Evolutionary conservation across 345 rosid genomes (phyloP), one percentile per base, ranked within the genome.

Genomic region (Corchorus capsularis): DNA sequence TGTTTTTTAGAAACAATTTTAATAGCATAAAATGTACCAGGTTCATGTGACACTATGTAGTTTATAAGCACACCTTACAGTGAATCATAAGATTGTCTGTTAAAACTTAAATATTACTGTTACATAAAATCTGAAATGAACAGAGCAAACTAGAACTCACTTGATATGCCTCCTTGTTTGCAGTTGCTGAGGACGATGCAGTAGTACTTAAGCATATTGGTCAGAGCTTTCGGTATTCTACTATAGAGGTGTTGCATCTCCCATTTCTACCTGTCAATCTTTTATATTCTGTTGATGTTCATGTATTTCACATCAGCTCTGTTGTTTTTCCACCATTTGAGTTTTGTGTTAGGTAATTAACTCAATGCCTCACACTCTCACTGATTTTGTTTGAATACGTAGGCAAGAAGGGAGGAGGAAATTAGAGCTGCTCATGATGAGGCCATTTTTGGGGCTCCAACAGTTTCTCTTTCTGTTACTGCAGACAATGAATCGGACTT

Each of bases 371-470:
- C 1, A 0, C 22, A 8, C 22, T 34, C 10, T 71, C 56, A 47
- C 27, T 60, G 61, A 34, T 41, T 5, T 56, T 4, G 16, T 65
- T 61, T 52, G 41, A 43, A 74, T 71, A 72, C 66, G 69, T 75
- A 94, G 99, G 89, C 89, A n/a, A 88, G 81, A 83, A 83, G 88
- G 77, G 96, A 93, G 87, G 93, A 90, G 77, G 85, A 86, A 77
- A 77, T 89, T 19, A 89, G 87, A 87, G 79, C 82, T 55, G 97
- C 98, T 73, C 98, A 92, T 37, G 99, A 96, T 34, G 94, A 89
- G 67, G 96, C 99, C 79, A 96, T 96, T 92, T 96, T 93, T 83
- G 99, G 99, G 81, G 86, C 81, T 45, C 83, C 97, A 13, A 68
- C 76, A 57, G 59, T 49, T 77, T 67, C 78, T n/a, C 71, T 75